These are phyloP conservation scores for Pichia insulana DNA, from an alignment of 805 yeast genomes.

Conservation along the genomic window DNA sequence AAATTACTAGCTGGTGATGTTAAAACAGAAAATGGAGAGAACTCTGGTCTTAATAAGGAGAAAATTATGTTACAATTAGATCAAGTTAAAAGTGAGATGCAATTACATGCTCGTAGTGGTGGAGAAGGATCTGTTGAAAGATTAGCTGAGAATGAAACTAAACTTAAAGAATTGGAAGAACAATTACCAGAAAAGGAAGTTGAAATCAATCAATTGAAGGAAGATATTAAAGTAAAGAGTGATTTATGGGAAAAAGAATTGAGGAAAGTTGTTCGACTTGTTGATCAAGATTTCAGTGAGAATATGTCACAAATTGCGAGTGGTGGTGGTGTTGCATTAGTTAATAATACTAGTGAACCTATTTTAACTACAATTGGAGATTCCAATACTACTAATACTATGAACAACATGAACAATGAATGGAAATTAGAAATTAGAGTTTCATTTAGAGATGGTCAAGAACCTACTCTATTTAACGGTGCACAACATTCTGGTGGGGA, in stretches of 20 bases:
- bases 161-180: slow-evolving; percentile 29
- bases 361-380: slow-evolving; percentile 26
- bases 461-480: slow-evolving; percentile 64
- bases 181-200: slow-evolving; percentile 31
- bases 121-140: slow-evolving; percentile 22
- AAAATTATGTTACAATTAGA: slow-evolving; percentile 26
- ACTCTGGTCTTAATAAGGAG: slow-evolving; percentile 10
- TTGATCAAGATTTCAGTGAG: slow-evolving; percentile 56
- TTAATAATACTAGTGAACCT: slow-evolving; percentile 39
- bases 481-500: slow-evolving; percentile 97
- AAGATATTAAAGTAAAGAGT: slow-evolving; percentile 6
- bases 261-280: slow-evolving; percentile 39
- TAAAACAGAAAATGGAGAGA: slow-evolving; percentile 31
- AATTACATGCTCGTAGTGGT: slow-evolving; percentile 20
- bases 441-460: slow-evolving; percentile 71
- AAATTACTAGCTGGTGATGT: slow-evolving; percentile 26
- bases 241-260: slow-evolving; percentile 58
- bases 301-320: slow-evolving; percentile 72
- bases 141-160: slow-evolving; percentile 32
- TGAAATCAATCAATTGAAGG: slow-evolving; percentile 32
- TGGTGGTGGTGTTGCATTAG: slow-evolving; percentile 69
- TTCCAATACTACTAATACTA: neutral
- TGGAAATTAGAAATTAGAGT: slow-evolving; percentile 86
- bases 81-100: slow-evolving; percentile 34
- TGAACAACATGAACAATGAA: slow-evolving; percentile 24